Evolutionary conservation across 1,284 basidiomycete genomes (phyloP).

Genomic region (Trichosporon ovoides): DNA sequence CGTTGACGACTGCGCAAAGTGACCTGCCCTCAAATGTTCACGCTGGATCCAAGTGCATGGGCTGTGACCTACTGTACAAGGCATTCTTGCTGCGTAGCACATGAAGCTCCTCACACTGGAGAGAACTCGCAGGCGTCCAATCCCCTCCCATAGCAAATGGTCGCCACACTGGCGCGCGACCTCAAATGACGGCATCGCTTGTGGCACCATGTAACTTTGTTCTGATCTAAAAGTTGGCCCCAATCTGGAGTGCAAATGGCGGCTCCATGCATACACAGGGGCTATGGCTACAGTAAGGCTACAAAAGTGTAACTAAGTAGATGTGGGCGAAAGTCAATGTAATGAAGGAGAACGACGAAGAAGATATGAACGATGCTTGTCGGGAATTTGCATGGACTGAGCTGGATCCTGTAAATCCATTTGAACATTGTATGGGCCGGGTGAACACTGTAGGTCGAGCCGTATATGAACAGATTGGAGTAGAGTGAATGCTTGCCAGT

Average conservation of each 20-base stretch:
- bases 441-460: not conserved
- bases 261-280: conserved; percentile 6
- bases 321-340: not conserved
- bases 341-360: not conserved
- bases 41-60: too few species aligned
- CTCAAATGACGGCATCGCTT: not conserved
- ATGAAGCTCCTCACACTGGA: too few species aligned
- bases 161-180: too few species aligned
- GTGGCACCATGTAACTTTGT: not conserved
- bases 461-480: not conserved
- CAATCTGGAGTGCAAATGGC: conserved; percentile 2
- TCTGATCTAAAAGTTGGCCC: not conserved
- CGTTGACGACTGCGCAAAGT: too few species aligned
- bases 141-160: too few species aligned
- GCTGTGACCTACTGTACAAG: too few species aligned
- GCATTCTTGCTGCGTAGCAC: too few species aligned
- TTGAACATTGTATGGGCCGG: not conserved
- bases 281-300: conserved; percentile 6
- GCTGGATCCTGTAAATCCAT: not conserved
- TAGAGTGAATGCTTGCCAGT: too few species aligned
- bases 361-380: too few species aligned
- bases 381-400: not conserved
- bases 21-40: too few species aligned
- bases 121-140: too few species aligned
- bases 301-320: conserved; percentile 5